These are phyloP conservation scores for Candida quercuum DNA, from an alignment of 805 yeast species.

Conservation along the genomic window DNA sequence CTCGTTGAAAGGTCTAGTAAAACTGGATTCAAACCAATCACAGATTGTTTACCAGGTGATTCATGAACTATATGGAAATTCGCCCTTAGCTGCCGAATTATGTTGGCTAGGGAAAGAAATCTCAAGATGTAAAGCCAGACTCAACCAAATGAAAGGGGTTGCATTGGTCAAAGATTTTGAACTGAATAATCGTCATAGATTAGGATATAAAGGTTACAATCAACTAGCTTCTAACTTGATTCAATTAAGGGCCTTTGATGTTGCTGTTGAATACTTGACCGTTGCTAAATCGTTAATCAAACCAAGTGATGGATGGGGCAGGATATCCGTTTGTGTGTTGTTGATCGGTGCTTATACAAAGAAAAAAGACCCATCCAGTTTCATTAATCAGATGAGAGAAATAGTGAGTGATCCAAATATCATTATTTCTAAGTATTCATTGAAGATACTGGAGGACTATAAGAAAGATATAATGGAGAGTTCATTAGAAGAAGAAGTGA, in stretches of 20 bases:
- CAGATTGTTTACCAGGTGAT: conserved; percentile 10
- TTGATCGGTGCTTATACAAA: neutral
- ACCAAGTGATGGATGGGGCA: neutral
- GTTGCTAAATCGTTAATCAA: neutral
- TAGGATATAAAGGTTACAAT: neutral
- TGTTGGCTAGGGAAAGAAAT: conserved; percentile 4
- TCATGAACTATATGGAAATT: conserved; percentile 7
- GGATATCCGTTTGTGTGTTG: neutral
- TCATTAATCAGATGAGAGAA: neutral
- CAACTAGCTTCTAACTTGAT: neutral
- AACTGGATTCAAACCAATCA: conserved; percentile 9
- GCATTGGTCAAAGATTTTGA: neutral
- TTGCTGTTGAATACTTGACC: neutral
- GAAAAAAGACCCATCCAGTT: neutral
- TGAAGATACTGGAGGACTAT: neutral
- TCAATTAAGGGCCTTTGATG: neutral
- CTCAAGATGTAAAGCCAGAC: neutral
- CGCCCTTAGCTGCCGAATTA: conserved; percentile 13
- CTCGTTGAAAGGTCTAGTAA: conserved; percentile 8
- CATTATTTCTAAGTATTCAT: neutral
- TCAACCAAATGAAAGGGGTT: conserved; percentile 2
- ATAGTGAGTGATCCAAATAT: neutral
- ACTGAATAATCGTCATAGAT: neutral
- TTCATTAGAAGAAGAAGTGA: neutral
- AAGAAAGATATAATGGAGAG: conserved; percentile 1